A percentile compares a stretch with the other conserved stretches of the same genome.
Conservation (phyloP, 805 yeast genomes). For the Metschnikowia corniflorae region DNA sequence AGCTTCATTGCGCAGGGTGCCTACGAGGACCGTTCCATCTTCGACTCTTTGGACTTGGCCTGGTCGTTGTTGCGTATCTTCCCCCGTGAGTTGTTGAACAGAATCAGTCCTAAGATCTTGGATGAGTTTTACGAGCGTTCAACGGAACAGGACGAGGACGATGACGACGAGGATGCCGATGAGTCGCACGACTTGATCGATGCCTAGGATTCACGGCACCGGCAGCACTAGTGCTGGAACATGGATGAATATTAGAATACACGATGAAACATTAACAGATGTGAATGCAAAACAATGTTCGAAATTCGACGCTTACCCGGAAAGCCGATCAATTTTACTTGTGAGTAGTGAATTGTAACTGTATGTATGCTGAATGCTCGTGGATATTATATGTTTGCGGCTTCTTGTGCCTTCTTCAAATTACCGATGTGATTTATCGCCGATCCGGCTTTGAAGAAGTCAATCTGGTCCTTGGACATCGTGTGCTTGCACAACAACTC, state of each 20-base stretch:
- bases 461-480: conserved; percentile 94
- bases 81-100: conserved; percentile 97
- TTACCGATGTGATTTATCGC: conserved; percentile 91
- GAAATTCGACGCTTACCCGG: no score
- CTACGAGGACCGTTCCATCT: conserved; percentile 90
- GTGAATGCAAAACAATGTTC: no score
- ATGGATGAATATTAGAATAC: no score
- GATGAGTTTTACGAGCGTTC: conserved; percentile 93
- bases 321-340: no score
- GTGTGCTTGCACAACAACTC: conserved; percentile 84
- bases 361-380: no score
- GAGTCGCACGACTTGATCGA: conserved; percentile 42
- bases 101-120: conserved; percentile 96
- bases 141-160: conserved; percentile 61
- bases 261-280: no score
- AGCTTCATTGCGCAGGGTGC: conserved; percentile 95
- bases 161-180: conserved; percentile 36
- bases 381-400: neutral
- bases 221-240: no score
- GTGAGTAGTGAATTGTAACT: no score
- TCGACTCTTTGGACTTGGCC: conserved; percentile 95
- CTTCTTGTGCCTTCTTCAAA: conserved; percentile 26
- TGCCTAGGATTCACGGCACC: no score
- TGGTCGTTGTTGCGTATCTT: conserved; percentile 97
- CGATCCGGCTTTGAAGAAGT: conserved; percentile 94